A percentile compares a stretch with the other conserved stretches of the same genome.
These are phyloP conservation scores for Phytophthora hibernalis DNA, from an alignment of 352 stramenopile species.

Conservation along the genomic window DNA sequence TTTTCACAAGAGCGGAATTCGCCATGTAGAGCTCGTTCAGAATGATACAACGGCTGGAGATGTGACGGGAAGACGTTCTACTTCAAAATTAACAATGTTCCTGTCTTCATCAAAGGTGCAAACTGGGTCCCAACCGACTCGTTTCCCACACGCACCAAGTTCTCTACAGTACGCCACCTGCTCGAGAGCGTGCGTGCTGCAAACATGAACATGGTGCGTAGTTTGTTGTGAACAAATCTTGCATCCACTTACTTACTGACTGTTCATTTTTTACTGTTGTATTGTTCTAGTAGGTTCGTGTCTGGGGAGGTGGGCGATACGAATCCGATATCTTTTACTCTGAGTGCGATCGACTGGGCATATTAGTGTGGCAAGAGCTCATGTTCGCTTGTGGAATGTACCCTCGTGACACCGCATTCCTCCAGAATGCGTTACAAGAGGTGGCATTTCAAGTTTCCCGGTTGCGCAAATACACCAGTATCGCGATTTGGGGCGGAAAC, in stretches of 20 bases:
- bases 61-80: constrained; percentile 66
- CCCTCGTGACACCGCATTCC: constrained; percentile 70
- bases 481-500: constrained; percentile 91
- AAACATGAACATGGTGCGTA: constrained; percentile 87
- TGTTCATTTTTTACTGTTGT: not conserved
- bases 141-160: constrained; percentile 66
- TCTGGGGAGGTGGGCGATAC: constrained; percentile 91
- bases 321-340: constrained; percentile 86
- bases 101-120: constrained; percentile 77
- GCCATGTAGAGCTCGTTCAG: constrained; percentile 67
- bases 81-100: constrained; percentile 74
- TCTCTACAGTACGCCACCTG: constrained; percentile 51
- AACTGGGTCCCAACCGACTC: constrained; percentile 86
- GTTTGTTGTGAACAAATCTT: not conserved
- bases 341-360: constrained; percentile 77
- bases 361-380: constrained; percentile 92
- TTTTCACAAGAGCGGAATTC: constrained; percentile 64
- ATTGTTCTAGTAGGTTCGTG: constrained; percentile 67
- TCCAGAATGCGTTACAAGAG: constrained; percentile 63
- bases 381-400: constrained; percentile 93
- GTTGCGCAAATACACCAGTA: constrained; percentile 80
- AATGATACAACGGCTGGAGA: constrained; percentile 54
- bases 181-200: constrained; percentile 61
- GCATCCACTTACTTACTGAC: not conserved
- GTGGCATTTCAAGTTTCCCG: constrained; percentile 68